Evolutionary conservation across 257 asterid genomes (phyloP).

Genomic region (Petunia axillaris): DNA sequence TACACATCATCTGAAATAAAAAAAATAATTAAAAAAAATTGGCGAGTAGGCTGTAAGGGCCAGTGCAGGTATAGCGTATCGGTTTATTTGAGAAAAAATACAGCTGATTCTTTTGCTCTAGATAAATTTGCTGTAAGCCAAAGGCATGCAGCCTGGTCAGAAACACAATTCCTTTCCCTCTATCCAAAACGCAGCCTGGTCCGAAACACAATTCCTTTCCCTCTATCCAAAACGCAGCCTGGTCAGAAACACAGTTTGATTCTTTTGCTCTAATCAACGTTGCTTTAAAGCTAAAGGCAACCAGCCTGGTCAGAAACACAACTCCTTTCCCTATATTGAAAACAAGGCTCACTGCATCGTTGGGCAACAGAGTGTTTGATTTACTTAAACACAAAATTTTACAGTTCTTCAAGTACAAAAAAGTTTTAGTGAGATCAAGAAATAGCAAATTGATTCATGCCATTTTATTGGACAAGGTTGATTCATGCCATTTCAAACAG

Average conservation of each 20-base stretch:
- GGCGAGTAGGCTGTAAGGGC: background rate
- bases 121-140: background rate
- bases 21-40: background rate
- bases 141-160: background rate
- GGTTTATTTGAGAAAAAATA: background rate
- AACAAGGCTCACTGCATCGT: too few species aligned
- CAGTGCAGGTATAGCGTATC: background rate
- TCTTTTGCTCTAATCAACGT: background rate
- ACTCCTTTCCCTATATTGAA: too few species aligned
- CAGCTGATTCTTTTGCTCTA: background rate
- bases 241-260: background rate
- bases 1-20: background rate
- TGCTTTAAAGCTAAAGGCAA: too few species aligned
- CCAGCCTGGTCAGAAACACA: background rate
- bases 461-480: too few species aligned
- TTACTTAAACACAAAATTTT: background rate
- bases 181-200: background rate
- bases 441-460: background rate
- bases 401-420: background rate
- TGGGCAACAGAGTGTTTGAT: background rate
- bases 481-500: background rate
- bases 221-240: background rate
- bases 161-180: background rate
- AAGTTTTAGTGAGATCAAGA: constrained; percentile 7
- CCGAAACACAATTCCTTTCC: background rate